phyloP scores from a whole-genome alignment of 1,139 yeast species.

The Blastobotrys indianensis region DNA sequence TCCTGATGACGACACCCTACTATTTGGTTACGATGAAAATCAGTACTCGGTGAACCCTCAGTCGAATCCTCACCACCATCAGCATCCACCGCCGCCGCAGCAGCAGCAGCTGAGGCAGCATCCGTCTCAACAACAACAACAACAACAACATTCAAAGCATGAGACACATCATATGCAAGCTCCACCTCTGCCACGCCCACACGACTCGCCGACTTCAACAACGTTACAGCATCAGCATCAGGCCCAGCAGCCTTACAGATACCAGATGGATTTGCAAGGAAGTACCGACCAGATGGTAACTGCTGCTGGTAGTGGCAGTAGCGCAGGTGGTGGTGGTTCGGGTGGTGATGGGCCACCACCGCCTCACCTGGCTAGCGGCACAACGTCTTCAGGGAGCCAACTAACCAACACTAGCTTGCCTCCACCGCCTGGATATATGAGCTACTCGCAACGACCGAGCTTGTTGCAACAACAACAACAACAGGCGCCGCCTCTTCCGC shows the following conservation, averaged over 20 bases:
- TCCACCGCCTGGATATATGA: no score
- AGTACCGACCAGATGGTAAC: slow-evolving; percentile 4
- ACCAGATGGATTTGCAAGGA: not conserved
- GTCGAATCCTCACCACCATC: slow-evolving; percentile 4
- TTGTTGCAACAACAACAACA: no score
- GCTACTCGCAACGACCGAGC: no score
- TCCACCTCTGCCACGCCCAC: slow-evolving; percentile 7
- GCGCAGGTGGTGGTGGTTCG: no score
- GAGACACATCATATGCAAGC: no score
- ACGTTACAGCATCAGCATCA: slow-evolving; percentile 1
- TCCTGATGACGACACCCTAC: slow-evolving; percentile 14
- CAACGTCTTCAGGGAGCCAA: no score
- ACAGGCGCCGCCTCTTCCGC: no score
- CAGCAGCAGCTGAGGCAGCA: not conserved
- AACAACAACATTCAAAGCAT: slow-evolving; percentile 8
- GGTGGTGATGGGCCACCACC: no score
- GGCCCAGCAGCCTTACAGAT: not conserved
- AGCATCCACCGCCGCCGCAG: not conserved
- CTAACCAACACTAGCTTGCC: no score
- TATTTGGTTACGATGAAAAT: slow-evolving; percentile 12
- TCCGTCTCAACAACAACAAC: not conserved
- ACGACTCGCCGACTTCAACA: not conserved
- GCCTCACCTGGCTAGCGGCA: no score
- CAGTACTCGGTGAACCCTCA: slow-evolving; percentile 1
- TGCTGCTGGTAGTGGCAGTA: not conserved